Conservation (phyloP, 2,329 filamentous ascomycete species). For the Colletotrichum lini region DNA sequence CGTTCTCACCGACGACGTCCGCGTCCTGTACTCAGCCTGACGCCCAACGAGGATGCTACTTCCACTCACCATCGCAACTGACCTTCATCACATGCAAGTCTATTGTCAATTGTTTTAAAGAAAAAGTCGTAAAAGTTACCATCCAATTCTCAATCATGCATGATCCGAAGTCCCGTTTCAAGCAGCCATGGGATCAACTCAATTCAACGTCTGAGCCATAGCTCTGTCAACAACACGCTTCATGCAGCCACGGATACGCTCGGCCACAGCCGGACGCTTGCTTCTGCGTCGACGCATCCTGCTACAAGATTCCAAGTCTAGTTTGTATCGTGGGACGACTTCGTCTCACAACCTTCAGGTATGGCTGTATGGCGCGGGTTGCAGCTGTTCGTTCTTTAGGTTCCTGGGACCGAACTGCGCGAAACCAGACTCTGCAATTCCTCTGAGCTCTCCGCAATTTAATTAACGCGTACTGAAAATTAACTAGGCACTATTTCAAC, state of each 20-base stretch:
- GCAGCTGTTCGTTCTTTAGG: conserved; percentile 18
- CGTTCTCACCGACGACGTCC: background rate
- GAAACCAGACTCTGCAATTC: background rate
- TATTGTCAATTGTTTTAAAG: background rate
- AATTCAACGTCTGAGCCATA: background rate
- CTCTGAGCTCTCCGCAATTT: background rate
- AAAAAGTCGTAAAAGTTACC: background rate
- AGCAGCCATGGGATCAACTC: conserved; percentile 15
- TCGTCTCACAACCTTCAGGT: conserved; percentile 4
- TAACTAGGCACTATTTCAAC: background rate
- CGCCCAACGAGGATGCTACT: background rate
- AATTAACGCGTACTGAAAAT: background rate
- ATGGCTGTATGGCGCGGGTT: background rate
- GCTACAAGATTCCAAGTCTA: conserved; percentile 8
- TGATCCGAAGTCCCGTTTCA: background rate
- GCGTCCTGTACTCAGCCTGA: background rate
- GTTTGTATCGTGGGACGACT: conserved; percentile 4
- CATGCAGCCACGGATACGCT: background rate
- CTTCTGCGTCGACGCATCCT: conserved; percentile 18
- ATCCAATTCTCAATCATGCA: background rate
- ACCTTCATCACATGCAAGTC: conserved; percentile 3
- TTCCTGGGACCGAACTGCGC: background rate
- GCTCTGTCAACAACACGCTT: background rate
- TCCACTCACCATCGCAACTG: too few species aligned
- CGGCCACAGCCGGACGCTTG: background rate